Percentiles rank a stretch among this genome's conserved stretches.
These are phyloP conservation scores for Cucurbita maxima DNA, from an alignment of 306 rosid genomes.

Conservation along the genomic window DNA sequence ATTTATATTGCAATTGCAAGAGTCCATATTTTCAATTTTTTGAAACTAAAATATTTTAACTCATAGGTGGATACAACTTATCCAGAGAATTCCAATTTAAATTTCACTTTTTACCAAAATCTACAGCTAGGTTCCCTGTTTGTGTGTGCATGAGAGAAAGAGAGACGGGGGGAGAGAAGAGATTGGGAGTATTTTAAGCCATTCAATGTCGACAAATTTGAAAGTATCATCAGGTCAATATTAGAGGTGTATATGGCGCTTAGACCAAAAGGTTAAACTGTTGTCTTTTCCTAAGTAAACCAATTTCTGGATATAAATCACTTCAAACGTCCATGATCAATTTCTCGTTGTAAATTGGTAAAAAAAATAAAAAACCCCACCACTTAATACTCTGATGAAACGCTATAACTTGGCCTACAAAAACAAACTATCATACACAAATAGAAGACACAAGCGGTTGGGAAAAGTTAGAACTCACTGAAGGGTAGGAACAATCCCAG, in stretches of 20 bases:
- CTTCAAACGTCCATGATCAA: not conserved
- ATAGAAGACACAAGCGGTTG: not conserved
- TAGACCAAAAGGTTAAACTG: not conserved
- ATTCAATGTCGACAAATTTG: not conserved
- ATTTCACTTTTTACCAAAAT: not conserved
- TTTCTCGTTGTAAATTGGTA: not conserved
- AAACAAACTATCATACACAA: not conserved
- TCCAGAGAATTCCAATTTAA: not conserved
- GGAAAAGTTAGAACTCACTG: conserved; percentile 49
- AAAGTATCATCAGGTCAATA: not conserved
- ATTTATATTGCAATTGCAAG: not conserved
- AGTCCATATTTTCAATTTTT: not conserved
- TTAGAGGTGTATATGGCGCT: not conserved
- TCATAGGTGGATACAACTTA: not conserved
- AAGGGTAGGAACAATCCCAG: conserved; percentile 88
- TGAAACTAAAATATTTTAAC: not conserved
- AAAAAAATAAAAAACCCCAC: not conserved
- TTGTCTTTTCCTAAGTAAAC: too few species aligned
- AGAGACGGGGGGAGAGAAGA: not conserved
- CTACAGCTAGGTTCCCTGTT: not conserved
- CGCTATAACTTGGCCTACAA: not conserved
- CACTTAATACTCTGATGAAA: not conserved
- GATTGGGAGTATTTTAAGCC: not conserved
- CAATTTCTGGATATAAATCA: too few species aligned
- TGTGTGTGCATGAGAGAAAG: not conserved